Evolutionary conservation across 257 asterid genomes (phyloP).

Genomic region (Coffea eugenioides): DNA sequence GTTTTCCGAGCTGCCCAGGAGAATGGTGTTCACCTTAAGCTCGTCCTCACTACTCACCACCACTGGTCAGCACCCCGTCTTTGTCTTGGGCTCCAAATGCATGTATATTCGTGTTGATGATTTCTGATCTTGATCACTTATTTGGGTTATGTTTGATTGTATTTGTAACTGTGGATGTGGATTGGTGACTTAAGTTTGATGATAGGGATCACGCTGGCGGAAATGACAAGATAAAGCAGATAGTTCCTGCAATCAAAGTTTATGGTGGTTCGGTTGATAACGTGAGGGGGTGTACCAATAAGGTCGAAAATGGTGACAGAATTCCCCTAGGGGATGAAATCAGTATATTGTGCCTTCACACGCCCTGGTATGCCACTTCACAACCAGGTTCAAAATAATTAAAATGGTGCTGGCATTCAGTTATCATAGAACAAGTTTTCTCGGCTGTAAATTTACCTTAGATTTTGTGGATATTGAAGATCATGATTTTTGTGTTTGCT

Average conservation of each 20-base stretch:
- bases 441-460: background rate
- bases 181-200: background rate
- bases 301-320: conserved; percentile 71
- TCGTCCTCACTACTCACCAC: conserved; percentile 93
- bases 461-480: background rate
- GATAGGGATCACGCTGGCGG: conserved; percentile 99
- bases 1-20: conserved; percentile 69
- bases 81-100: background rate
- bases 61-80: conserved; percentile 55
- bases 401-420: background rate
- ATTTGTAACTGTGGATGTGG: background rate
- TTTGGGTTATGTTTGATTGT: background rate
- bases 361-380: conserved; percentile 59
- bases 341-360: conserved; percentile 60
- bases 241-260: conserved; percentile 72
- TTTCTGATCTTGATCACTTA: background rate
- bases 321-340: conserved; percentile 57
- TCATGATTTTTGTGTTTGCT: background rate
- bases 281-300: conserved; percentile 69
- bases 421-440: background rate
- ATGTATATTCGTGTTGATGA: background rate
- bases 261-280: conserved; percentile 89
- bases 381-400: background rate
- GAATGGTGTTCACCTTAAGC: conserved; percentile 65
- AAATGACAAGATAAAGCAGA: conserved; percentile 75